These are phyloP conservation scores for Cryptococcus floricola DNA, from an alignment of 1,284 basidiomycete genomes.

Conservation along the genomic window DNA sequence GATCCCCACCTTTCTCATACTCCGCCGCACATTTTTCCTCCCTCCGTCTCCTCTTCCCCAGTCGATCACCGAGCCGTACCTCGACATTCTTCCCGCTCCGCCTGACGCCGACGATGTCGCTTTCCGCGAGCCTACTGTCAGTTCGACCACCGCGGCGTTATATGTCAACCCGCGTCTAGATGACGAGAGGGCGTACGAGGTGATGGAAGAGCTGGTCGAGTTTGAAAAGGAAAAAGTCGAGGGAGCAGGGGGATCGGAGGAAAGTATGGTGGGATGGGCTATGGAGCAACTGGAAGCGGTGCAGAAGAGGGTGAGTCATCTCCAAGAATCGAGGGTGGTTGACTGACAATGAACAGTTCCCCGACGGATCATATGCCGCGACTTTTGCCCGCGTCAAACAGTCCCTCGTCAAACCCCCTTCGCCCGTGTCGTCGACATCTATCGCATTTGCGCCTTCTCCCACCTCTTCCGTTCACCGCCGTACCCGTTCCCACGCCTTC, in stretches of 20 bases:
- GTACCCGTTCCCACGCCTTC: conserved; percentile 29
- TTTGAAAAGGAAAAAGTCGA: conserved; percentile 35
- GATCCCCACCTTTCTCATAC: conserved; percentile 36
- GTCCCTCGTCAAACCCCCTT: conserved; percentile 16
- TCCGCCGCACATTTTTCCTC: conserved; percentile 37
- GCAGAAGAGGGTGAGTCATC: conserved; percentile 35
- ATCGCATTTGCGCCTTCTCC: conserved; percentile 3
- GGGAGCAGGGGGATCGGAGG: conserved; percentile 18
- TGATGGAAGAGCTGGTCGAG: conserved; percentile 44
- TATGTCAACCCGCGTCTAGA: conserved; percentile 46
- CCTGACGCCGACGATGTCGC: conserved; percentile 42
- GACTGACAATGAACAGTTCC: conserved; percentile 29
- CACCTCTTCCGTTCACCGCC: conserved; percentile 23
- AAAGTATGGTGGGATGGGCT: conserved; percentile 28
- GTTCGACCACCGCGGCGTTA: conserved; percentile 43
- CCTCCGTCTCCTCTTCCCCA: conserved; percentile 30
- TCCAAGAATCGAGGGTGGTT: background rate
- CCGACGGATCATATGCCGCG: conserved; percentile 40
- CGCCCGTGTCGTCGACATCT: background rate
- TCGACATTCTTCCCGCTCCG: conserved; percentile 37
- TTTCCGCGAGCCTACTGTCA: conserved; percentile 40
- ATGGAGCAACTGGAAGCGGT: conserved; percentile 29
- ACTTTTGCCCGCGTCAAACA: conserved; percentile 31
- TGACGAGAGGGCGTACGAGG: conserved; percentile 30
- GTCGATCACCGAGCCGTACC: conserved; percentile 29